Conservation (phyloP, 2,329 filamentous ascomycete species). For the Hansfordia pulvinata region DNA sequence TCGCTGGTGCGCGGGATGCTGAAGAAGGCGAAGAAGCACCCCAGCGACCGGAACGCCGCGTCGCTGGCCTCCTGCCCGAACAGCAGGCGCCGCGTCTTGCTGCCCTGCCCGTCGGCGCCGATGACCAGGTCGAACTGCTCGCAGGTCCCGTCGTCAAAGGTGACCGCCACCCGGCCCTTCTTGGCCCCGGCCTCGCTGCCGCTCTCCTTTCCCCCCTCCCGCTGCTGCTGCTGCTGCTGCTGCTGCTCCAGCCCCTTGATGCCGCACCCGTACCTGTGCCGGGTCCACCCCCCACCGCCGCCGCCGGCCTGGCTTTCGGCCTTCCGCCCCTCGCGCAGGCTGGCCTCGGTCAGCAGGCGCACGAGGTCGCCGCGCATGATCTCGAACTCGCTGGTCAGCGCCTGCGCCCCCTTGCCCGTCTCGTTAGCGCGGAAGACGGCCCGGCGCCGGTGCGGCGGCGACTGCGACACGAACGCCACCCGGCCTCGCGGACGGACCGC, state of each 20-base stretch:
- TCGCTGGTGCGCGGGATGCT: slow-evolving; percentile 12
- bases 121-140: slow-evolving; percentile 36
- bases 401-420: slow-evolving; percentile 25
- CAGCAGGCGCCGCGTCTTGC: slow-evolving; percentile 29
- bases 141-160: slow-evolving; percentile 26
- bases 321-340: slow-evolving; percentile 10
- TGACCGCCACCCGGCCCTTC: slow-evolving; percentile 7
- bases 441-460: slow-evolving; percentile 19
- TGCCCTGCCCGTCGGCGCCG: slow-evolving; percentile 40
- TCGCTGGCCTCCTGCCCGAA: slow-evolving; percentile 14
- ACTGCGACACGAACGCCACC: slow-evolving; percentile 29
- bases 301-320: not conserved
- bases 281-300: not conserved
- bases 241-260: slow-evolving; percentile 2
- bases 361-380: slow-evolving; percentile 45
- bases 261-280: not conserved
- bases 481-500: slow-evolving; percentile 29
- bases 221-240: not conserved
- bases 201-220: too few species aligned
- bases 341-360: slow-evolving; percentile 32
- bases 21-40: slow-evolving; percentile 17
- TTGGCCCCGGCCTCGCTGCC: too few species aligned
- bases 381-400: slow-evolving; percentile 41
- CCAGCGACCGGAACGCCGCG: slow-evolving; percentile 10
- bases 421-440: slow-evolving; percentile 25